Percentiles rank a stretch among this genome's conserved stretches.
These are phyloP conservation scores for Fusarium phyllophilum DNA, from an alignment of 2,329 filamentous ascomycete species.

Conservation along the genomic window DNA sequence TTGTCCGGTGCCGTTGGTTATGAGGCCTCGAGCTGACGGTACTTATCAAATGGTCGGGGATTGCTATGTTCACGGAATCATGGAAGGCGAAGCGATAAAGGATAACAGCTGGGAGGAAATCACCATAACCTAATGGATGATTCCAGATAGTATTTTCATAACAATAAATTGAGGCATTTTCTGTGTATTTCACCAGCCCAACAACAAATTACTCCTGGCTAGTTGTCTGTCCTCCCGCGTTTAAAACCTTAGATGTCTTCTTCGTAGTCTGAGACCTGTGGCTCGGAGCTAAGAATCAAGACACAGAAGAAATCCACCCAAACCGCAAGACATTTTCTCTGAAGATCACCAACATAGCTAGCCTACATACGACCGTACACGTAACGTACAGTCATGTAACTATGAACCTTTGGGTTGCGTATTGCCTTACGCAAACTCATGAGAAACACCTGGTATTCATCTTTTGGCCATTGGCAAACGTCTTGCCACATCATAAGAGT, in stretches of 20 bases:
- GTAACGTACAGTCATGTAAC: not conserved
- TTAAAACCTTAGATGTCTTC: not conserved
- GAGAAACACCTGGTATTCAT: not conserved
- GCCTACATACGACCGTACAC: not conserved
- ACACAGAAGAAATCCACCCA: fast-evolving
- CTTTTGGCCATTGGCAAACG: not conserved
- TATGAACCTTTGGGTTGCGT: not conserved
- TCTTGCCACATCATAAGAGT: slow-evolving; percentile 1
- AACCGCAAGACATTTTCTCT: too few species aligned
- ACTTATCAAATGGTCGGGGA: not conserved
- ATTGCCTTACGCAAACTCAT: not conserved
- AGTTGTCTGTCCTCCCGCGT: not conserved
- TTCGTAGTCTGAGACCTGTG: fast-evolving
- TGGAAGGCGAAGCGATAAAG: not conserved
- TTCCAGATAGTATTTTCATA: fast-evolving
- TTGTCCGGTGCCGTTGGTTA: not conserved
- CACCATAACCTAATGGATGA: fast-evolving
- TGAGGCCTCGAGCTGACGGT: not conserved
- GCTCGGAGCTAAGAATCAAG: fast-evolving
- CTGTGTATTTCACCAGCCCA: fast-evolving
- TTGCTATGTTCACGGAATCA: not conserved
- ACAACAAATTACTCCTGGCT: not conserved
- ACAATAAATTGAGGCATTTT: not conserved
- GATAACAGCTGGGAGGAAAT: not conserved
- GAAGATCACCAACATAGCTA: fast-evolving